phyloP scores from a whole-genome alignment of 2,329 filamentous ascomycete genomes.

The Nothopassalora personata region DNA sequence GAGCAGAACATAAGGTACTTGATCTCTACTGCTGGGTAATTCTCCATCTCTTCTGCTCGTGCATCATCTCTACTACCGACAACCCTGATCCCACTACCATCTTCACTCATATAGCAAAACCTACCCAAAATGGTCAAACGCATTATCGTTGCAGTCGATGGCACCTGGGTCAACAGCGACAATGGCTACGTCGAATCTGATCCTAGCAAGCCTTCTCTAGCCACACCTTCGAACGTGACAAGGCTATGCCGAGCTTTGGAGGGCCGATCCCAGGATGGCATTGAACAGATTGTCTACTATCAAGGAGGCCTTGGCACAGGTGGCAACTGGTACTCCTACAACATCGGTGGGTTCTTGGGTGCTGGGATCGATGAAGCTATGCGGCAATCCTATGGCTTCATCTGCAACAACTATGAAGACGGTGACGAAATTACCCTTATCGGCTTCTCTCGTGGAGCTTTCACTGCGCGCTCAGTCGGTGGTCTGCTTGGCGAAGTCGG shows the following conservation, averaged over 20 bases:
- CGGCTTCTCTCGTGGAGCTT: conserved; percentile 41
- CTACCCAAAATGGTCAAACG: conserved; percentile 8
- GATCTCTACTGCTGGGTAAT: no score
- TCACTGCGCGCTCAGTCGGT: conserved; percentile 37
- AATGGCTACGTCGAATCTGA: conserved; percentile 9
- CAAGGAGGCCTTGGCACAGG: conserved; percentile 26
- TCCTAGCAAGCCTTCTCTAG: neutral
- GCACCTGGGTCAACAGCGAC: conserved; percentile 18
- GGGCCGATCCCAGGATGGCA: conserved; percentile 15
- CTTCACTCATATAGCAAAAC: no score
- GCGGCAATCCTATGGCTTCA: conserved; percentile 56
- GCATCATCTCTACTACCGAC: no score
- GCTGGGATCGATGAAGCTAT: conserved; percentile 41
- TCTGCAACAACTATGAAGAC: conserved; percentile 54
- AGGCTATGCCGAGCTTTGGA: conserved; percentile 22
- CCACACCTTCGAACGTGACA: conserved; percentile 24
- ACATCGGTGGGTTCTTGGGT: conserved; percentile 24
- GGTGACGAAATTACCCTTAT: conserved; percentile 41
- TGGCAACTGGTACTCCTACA: conserved; percentile 12
- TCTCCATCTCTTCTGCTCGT: no score
- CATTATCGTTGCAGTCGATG: conserved; percentile 21
- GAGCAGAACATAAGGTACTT: no score
- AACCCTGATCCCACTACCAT: no score
- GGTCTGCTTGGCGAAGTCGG: conserved; percentile 40
- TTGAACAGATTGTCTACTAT: conserved; percentile 28